Conservation (phyloP, 345 rosid genomes). For the Euphorbia lathyris region DNA sequence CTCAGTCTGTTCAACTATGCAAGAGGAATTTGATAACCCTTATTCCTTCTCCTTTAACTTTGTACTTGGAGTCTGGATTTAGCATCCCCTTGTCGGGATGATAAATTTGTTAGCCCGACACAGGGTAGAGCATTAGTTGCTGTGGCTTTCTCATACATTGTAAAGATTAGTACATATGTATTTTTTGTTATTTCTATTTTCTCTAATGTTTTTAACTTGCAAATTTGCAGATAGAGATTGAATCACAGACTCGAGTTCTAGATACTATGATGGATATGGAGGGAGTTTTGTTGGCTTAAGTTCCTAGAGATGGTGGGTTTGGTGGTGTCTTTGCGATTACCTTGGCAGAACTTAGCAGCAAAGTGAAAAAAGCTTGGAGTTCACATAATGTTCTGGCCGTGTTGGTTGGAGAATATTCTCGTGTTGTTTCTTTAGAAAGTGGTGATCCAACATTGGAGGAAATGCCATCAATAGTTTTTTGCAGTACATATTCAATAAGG, state of each 20-base stretch:
- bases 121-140: background rate
- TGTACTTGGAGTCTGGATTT: background rate
- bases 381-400: constrained; percentile 66
- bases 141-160: background rate
- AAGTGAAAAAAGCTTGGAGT: constrained; percentile 65
- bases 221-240: constrained; percentile 82
- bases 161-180: background rate
- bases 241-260: constrained; percentile 68
- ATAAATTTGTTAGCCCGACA: background rate
- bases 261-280: constrained; percentile 76
- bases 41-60: background rate
- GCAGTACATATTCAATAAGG: constrained; percentile 48
- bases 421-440: constrained; percentile 74
- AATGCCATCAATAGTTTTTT: constrained; percentile 56
- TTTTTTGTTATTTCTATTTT: background rate
- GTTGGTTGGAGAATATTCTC: constrained; percentile 88
- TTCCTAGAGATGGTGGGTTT: constrained; percentile 98
- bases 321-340: constrained; percentile 82
- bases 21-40: background rate
- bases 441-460: constrained; percentile 68
- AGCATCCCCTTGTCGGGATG: background rate
- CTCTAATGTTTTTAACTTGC: constrained; percentile 7
- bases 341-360: constrained; percentile 57
- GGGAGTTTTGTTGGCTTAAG: constrained; percentile 87
- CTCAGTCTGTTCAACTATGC: background rate